Percentiles rank a stretch among this genome's conserved stretches.
phyloP scores from a whole-genome alignment of 1,284 basidiomycete genomes.

The Ceratobasidium sp. region DNA sequence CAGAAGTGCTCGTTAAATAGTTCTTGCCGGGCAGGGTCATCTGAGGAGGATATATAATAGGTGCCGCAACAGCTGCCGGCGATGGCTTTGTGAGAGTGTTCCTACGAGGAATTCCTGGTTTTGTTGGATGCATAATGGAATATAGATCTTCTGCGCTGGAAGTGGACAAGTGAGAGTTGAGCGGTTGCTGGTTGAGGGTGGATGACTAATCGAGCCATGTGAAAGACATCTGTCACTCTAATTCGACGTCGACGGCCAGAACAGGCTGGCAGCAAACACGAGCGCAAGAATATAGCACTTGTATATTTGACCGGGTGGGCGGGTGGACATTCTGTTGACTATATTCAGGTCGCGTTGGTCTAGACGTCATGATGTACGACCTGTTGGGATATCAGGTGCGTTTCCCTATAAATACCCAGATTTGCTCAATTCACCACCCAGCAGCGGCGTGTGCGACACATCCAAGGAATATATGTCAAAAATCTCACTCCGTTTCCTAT shows the following conservation, averaged over 20 bases:
- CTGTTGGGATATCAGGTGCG: conserved; percentile 15
- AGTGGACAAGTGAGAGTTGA: too few relatives aligned
- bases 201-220: conserved; percentile 37
- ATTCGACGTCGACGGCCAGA: conserved; percentile 26
- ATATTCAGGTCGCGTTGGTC: too few relatives aligned
- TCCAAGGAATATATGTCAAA: conserved; percentile 75
- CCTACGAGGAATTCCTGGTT: conserved; percentile 6
- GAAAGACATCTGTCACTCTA: conserved; percentile 22
- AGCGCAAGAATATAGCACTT: conserved; percentile 23
- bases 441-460: conserved; percentile 77
- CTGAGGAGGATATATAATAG: conserved; percentile 24
- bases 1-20: conserved; percentile 1
- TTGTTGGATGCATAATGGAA: conserved; percentile 24
- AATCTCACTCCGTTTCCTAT: conserved; percentile 84
- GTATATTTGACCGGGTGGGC: conserved; percentile 21
- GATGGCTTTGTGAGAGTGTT: conserved; percentile 21
- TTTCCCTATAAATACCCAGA: background rate
- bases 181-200: background rate
- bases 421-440: background rate
- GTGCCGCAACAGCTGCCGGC: background rate
- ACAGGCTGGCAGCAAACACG: background rate
- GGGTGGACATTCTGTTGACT: too few relatives aligned
- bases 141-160: too few relatives aligned
- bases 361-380: conserved; percentile 25
- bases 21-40: conserved; percentile 27